Evolutionary conservation across 805 yeast genomes (phyloP).

Genomic region (Lipomyces chichibuensis): DNA sequence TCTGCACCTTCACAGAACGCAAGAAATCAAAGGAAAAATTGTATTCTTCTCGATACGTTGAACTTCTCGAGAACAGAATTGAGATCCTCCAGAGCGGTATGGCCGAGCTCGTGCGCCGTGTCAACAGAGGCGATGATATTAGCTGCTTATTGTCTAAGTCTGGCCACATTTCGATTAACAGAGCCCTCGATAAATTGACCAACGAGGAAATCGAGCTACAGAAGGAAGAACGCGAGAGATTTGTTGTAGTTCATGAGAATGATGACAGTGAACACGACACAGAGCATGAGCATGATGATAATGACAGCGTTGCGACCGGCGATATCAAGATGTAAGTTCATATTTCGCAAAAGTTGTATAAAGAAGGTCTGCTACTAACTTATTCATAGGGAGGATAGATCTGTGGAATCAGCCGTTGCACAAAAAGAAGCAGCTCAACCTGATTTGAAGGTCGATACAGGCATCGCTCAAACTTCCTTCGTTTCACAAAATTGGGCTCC

Average conservation of each 20-base stretch:
- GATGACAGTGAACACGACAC: conserved; percentile 30
- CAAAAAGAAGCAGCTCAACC: not conserved
- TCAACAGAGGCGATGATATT: conserved; percentile 34
- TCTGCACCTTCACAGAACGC: conserved; percentile 60
- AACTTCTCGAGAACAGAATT: conserved; percentile 61
- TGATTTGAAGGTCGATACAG: not conserved
- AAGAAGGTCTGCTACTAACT: not conserved
- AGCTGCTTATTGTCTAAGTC: conserved; percentile 28
- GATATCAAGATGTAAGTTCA: conserved; percentile 14
- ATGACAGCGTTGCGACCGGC: not conserved
- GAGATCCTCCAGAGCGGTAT: conserved; percentile 48
- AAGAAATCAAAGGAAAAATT: conserved; percentile 57
- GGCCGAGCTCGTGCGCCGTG: conserved; percentile 35
- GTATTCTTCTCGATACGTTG: conserved; percentile 60
- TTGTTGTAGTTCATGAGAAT: conserved; percentile 25
- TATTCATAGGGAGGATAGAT: not conserved
- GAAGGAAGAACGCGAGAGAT: conserved; percentile 28
- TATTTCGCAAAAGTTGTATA: not conserved
- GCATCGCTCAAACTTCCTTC: not conserved
- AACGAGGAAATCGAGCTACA: conserved; percentile 24
- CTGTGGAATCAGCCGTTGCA: not conserved
- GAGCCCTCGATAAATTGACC: conserved; percentile 37
- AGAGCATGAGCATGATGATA: conserved; percentile 29
- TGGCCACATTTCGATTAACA: conserved; percentile 38
- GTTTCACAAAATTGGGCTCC: not conserved